These are phyloP conservation scores for Cyclanthera cordifolia DNA, from an alignment of 306 rosid species.

Conservation along the genomic window DNA sequence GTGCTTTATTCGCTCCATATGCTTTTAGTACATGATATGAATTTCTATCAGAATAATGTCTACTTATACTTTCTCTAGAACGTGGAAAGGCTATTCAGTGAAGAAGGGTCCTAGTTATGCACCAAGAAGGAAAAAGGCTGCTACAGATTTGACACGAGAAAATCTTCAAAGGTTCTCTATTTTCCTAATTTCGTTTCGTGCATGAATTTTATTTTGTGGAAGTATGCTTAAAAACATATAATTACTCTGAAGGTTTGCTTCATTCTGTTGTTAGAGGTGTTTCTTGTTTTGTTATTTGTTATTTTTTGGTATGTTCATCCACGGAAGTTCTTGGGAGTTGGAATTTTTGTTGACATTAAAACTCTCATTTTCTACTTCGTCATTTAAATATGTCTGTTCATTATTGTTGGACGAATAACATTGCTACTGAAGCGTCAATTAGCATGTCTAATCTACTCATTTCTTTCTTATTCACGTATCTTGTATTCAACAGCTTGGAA, in stretches of 20 bases:
- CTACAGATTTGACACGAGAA: slow-evolving; percentile 70
- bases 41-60: background rate
- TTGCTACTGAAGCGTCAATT: background rate
- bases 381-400: background rate
- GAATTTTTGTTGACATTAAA: background rate
- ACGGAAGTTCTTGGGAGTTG: background rate
- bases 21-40: background rate
- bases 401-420: background rate
- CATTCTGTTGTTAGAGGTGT: background rate
- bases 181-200: background rate
- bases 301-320: background rate
- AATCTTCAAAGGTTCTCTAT: slow-evolving; percentile 52
- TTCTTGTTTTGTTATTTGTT: background rate
- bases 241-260: background rate
- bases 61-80: slow-evolving; percentile 27
- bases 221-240: background rate
- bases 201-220: background rate
- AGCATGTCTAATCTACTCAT: background rate
- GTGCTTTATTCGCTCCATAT: background rate
- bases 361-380: background rate
- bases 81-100: slow-evolving; percentile 58
- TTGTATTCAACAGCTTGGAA: background rate
- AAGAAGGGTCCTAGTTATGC: slow-evolving; percentile 73
- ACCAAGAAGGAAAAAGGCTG: slow-evolving; percentile 59
- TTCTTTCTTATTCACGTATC: background rate